A percentile compares a stretch with the other conserved stretches of the same genome.
Evolutionary conservation across 2,329 filamentous ascomycete species (phyloP).

Genomic region (Didymella segeticola): DNA sequence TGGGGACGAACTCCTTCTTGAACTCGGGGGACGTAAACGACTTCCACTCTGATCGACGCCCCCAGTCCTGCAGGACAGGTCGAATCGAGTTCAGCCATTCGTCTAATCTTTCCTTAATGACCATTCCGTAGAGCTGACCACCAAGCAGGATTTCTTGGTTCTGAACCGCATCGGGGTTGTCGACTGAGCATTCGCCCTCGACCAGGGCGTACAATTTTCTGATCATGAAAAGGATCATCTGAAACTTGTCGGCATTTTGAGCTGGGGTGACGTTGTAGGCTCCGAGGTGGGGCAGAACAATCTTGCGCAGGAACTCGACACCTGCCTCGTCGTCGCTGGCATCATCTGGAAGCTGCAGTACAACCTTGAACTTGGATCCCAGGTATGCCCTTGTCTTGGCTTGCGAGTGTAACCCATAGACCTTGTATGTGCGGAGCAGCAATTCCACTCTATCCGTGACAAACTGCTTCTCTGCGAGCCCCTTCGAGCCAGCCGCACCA

Average conservation of each 20-base stretch:
- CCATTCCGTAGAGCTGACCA: conserved; percentile 92
- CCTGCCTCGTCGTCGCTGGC: conserved; percentile 89
- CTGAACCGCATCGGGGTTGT: conserved; percentile 96
- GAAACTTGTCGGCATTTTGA: conserved; percentile 91
- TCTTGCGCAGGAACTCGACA: conserved; percentile 85
- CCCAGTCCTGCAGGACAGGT: conserved; percentile 62
- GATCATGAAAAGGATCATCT: conserved; percentile 93
- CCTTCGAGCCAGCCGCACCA: conserved; percentile 76
- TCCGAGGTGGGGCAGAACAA: conserved; percentile 91
- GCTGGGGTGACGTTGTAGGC: conserved; percentile 82
- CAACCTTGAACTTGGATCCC: conserved; percentile 88
- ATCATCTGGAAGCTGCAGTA: conserved; percentile 82
- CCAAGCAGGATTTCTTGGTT: conserved; percentile 95
- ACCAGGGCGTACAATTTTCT: conserved; percentile 93
- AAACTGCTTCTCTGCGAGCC: conserved; percentile 82
- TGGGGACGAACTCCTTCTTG: conserved; percentile 74
- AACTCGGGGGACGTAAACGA: conserved; percentile 80
- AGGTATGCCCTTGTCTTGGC: conserved; percentile 84
- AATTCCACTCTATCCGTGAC: conserved; percentile 94
- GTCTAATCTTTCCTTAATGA: conserved; percentile 92
- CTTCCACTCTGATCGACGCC: conserved; percentile 57
- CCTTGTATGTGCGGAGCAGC: conserved; percentile 90
- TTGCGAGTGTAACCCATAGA: conserved; percentile 82
- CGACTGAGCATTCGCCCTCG: conserved; percentile 87
- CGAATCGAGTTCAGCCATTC: conserved; percentile 79